Percentiles rank a stretch among this genome's conserved stretches.
These are phyloP conservation scores for Schizopora paradoxa DNA, from an alignment of 1,284 basidiomycete genomes.

Conservation along the genomic window DNA sequence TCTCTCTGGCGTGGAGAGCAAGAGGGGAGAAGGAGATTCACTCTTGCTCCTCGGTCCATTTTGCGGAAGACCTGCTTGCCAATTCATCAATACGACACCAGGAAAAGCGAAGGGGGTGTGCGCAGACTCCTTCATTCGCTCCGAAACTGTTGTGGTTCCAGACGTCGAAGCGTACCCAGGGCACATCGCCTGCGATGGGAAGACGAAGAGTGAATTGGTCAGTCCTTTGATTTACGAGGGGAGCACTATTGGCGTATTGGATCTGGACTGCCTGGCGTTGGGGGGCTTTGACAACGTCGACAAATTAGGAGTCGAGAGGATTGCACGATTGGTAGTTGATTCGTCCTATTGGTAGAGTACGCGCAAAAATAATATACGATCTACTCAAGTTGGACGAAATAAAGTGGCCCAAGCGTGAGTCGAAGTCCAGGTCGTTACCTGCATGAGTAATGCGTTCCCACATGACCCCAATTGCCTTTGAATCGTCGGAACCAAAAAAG, in stretches of 20 bases:
- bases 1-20: slow-evolving; percentile 17
- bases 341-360: slow-evolving; percentile 50
- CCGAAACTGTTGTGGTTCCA: slow-evolving; percentile 55
- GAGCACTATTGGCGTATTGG: slow-evolving; percentile 68
- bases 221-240: slow-evolving; percentile 57
- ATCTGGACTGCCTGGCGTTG: slow-evolving; percentile 76
- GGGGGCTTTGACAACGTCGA: slow-evolving; percentile 75
- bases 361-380: background rate
- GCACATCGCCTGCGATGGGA: slow-evolving; percentile 86
- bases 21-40: slow-evolving; percentile 12
- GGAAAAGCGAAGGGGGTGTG: slow-evolving; percentile 71
- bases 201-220: slow-evolving; percentile 84
- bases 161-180: slow-evolving; percentile 79
- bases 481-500: too few species aligned
- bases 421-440: too few species aligned
- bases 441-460: too few species aligned
- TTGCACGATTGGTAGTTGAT: slow-evolving; percentile 55
- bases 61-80: slow-evolving; percentile 84
- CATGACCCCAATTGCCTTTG: too few species aligned
- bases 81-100: slow-evolving; percentile 60
- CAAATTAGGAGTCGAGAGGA: slow-evolving; percentile 62
- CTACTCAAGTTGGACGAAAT: background rate
- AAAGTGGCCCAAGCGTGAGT: too few species aligned
- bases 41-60: slow-evolving; percentile 75
- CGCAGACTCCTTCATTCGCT: slow-evolving; percentile 64